These are phyloP conservation scores for Platanus orientalis DNA, from an alignment of 164 flowering plant genomes.

Conservation along the genomic window DNA sequence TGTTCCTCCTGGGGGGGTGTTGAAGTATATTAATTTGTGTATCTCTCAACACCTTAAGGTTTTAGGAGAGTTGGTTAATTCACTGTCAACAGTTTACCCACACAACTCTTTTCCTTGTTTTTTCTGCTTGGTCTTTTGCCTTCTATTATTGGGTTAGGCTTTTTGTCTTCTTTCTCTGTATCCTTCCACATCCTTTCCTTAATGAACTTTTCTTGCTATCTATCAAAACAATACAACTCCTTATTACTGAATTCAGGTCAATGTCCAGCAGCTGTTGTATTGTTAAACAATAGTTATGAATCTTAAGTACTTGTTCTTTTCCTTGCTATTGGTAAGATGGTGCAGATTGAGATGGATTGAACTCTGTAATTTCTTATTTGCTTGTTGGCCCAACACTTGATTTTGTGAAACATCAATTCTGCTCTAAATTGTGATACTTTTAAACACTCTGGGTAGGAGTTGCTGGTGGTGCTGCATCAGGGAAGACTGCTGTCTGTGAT, in stretches of 20 bases:
- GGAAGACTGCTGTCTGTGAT: conserved; percentile 95
- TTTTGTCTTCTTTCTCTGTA: no score
- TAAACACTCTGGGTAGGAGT: conserved; percentile 52
- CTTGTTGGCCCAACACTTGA: neutral
- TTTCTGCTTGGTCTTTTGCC: no score
- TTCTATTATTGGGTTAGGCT: no score
- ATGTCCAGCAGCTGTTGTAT: neutral
- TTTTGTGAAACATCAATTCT: neutral
- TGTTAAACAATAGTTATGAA: neutral
- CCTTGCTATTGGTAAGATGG: neutral
- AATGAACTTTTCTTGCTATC: no score
- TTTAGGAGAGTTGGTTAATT: no score
- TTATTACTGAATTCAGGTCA: neutral
- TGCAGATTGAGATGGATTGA: neutral
- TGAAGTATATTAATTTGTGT: no score
- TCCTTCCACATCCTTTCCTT: no score
- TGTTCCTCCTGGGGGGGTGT: no score
- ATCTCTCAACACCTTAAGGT: no score
- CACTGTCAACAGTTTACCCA: no score
- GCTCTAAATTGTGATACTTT: neutral
- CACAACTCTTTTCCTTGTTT: no score
- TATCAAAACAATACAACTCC: no score
- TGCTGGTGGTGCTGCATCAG: conserved; percentile 98
- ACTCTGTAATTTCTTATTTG: neutral
- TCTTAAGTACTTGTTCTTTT: neutral